Evolutionary conservation across 306 rosid genomes (phyloP), one percentile per base, ranked within the genome.

Genomic region (Urtica urens): DNA sequence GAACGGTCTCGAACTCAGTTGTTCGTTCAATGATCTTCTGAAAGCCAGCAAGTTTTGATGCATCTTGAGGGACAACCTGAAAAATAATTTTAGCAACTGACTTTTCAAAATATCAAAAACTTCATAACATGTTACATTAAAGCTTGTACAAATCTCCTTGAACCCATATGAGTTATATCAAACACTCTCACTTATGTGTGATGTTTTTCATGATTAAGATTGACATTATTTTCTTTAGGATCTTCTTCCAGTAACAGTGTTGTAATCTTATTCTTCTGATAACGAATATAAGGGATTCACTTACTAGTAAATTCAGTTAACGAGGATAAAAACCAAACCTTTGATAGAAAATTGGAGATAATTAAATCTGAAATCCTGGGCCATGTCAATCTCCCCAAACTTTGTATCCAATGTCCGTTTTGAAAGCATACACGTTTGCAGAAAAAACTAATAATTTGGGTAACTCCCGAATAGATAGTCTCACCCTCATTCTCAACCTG

Each of bases 21-120:
- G 97, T 74, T 53, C 65, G 57, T 62, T 71, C 71, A 49, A 72
- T 64, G 56, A 79, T 79, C 78, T 75, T 90, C 75, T 81, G 87
- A 75, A 90, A 90, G 53, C 78, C 92, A 2, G 80, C 74, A 60
- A 90, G 95, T 70, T 90, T 90, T 57, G 97, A 76, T 47, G 94
- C 97, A 75, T 84, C 95, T 58, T 86, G 68, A 12, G 97, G 97
- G 54, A 90, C 87, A 66, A 90, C 95, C 95, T 84, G 86, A 71
- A 72, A 75, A 58, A 49, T 23, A 6, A 31, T n/a, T n/a, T n/a
- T n/a, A n/a, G n/a, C n/a, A n/a, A 23, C 24, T 4, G 13, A 45
- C 15, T 35, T n/a, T 50, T 23, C 50, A 39, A 38, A 26, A 13
- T 54, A 47, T 17, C 44, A 24, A 46, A 7, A 7, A 16, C 9